phyloP scores from a whole-genome alignment of 2,329 filamentous ascomycete genomes.

The Dendryphion nanum region DNA sequence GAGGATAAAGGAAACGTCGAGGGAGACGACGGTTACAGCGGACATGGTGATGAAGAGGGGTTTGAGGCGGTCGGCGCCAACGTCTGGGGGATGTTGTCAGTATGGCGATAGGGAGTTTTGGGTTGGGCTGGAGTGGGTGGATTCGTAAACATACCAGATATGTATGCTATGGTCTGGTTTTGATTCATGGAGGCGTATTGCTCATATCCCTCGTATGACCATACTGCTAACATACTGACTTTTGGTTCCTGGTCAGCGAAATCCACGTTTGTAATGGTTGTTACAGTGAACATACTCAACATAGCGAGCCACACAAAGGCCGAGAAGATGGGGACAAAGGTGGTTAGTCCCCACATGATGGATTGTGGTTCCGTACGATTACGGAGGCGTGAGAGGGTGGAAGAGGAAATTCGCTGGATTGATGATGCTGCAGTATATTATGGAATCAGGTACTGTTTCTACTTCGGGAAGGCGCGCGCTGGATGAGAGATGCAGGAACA shows the following conservation, averaged over 20 bases:
- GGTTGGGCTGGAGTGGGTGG: too few relatives aligned
- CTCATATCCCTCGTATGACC: constrained; percentile 59
- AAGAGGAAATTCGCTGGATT: too few relatives aligned
- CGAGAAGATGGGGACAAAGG: constrained; percentile 67
- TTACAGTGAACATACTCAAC: constrained; percentile 66
- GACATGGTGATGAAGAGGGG: constrained; percentile 76
- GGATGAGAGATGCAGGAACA: too few relatives aligned
- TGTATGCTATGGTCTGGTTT: constrained; percentile 66
- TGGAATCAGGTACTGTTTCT: too few relatives aligned
- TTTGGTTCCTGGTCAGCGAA: too few relatives aligned
- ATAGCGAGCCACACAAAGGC: constrained; percentile 54
- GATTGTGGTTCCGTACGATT: too few relatives aligned
- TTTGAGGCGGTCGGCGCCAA: constrained; percentile 63
- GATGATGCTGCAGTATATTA: too few relatives aligned
- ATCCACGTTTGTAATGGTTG: too few relatives aligned
- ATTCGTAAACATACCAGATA: constrained; percentile 63
- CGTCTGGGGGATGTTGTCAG: constrained; percentile 37
- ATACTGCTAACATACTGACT: constrained; percentile 70
- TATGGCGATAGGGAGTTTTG: too few relatives aligned
- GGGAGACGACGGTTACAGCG: constrained; percentile 69
- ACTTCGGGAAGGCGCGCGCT: too few relatives aligned
- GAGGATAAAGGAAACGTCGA: constrained; percentile 75
- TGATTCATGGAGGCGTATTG: constrained; percentile 61
- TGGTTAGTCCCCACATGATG: constrained; percentile 44
- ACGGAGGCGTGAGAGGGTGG: too few relatives aligned